Base-by-base conservation (phyloP, 331 rosid species). In the Pyrus hybrid region DNA sequence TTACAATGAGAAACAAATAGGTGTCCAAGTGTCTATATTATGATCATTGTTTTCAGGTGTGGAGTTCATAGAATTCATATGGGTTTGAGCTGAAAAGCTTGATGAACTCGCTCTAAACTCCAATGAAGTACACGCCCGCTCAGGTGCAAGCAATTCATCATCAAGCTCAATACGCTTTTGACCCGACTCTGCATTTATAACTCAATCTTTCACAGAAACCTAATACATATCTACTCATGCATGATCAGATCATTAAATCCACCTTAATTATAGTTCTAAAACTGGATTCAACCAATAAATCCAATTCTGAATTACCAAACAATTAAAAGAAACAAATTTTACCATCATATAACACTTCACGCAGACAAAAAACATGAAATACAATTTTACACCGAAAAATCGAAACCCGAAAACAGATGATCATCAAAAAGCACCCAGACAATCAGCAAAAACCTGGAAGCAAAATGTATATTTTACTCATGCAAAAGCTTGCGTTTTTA, bases 41-140 rank as follows among this genome's bases (percentile, higher is more conserved):
- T 88, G 85, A n/a, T 90, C 96, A 80, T 82, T 88, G 23, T 71
- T 75, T 83, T 91, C 97, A 35, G 63, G 77, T 33, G 77, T 67
- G 14, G 95, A 83, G 64, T 71, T 80, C 21, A 83, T 67, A 51
- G 91, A 81, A 71, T 82, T 78, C 74, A 83, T 53, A 29, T 79
- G 93, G 17, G 86, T 80, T 85, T 89, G 93, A 73, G 78, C 74
- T 2, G 97, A 85, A 5, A 92, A 80, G 67, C 76, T 91, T 7
- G 98, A 94, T 79, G 97, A 83, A 79, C 97, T 94, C 2, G 99
- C 89, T 68, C 92, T 90, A 81, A 87, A 88, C 77, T 94, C 99
- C 64, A 92, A 80, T 56, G 96, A 92, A 85, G 89, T 90, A 79
- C 99, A 94, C 0, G 90, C 88, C 71, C 97, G 83, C 87, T 94